phyloP scores from a whole-genome alignment of 208 protist species.

The Trichomonas gallinae region DNA sequence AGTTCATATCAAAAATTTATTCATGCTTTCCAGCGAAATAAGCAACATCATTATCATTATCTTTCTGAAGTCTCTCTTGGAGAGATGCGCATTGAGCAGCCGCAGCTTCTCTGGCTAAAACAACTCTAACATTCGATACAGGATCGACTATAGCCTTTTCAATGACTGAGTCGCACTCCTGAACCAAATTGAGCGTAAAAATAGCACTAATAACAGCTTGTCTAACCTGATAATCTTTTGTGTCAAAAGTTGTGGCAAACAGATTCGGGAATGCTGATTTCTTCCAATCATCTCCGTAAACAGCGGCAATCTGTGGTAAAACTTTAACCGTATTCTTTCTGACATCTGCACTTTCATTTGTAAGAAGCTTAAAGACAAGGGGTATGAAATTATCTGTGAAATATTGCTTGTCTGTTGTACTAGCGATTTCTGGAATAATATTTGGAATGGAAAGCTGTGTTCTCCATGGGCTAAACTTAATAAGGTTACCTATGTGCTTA shows the following conservation, averaged over 20 bases:
- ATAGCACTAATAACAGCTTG: neutral
- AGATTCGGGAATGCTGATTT: neutral
- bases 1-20: neutral
- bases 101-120: neutral
- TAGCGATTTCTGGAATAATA: neutral
- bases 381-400: neutral
- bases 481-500: neutral
- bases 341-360: neutral
- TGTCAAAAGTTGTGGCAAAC: neutral
- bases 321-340: neutral
- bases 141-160: neutral
- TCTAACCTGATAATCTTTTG: neutral
- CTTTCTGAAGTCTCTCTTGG: neutral
- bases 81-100: neutral
- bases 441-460: neutral
- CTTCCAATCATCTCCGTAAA: neutral
- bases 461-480: neutral
- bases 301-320: neutral
- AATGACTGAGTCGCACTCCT: neutral
- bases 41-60: neutral
- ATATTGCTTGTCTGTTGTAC: neutral
- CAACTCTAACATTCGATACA: neutral
- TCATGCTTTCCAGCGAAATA: neutral
- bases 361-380: neutral
- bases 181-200: neutral